Evolutionary conservation across 2,329 filamentous ascomycete species (phyloP).

Genomic region (Aspergillus quadricinctus): DNA sequence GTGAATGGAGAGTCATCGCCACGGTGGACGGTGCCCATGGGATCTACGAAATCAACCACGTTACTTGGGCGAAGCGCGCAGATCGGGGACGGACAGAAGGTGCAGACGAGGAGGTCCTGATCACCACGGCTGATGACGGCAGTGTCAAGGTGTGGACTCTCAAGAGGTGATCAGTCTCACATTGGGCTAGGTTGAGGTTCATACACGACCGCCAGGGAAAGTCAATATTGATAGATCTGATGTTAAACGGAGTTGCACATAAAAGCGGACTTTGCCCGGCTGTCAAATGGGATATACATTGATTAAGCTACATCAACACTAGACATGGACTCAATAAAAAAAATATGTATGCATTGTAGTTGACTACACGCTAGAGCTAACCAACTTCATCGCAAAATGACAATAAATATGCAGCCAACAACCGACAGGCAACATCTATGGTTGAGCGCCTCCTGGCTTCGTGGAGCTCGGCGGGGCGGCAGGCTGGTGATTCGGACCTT

Average conservation of each 20-base stretch:
- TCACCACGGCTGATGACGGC: slow-evolving; percentile 91
- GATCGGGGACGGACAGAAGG: slow-evolving; percentile 56
- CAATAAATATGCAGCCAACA: slow-evolving; percentile 5
- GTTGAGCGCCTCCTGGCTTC: slow-evolving; percentile 3
- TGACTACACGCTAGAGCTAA: background rate
- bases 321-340: background rate
- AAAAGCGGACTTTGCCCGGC: background rate
- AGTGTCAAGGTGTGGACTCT: slow-evolving; percentile 78
- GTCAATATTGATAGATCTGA: background rate
- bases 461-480: slow-evolving; percentile 5
- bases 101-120: slow-evolving; percentile 70
- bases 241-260: background rate
- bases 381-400: background rate
- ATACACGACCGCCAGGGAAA: background rate
- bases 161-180: slow-evolving; percentile 8
- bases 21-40: slow-evolving; percentile 74
- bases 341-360: background rate
- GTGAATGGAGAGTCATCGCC: slow-evolving; percentile 68
- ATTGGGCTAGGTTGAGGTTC: background rate
- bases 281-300: background rate
- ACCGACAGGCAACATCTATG: slow-evolving; percentile 3
- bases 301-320: background rate
- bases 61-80: slow-evolving; percentile 77
- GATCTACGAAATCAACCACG: slow-evolving; percentile 90
- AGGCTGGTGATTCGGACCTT: slow-evolving; percentile 18